Evolutionary conservation across 1,284 basidiomycete species (phyloP).

Genomic region (Schizophyllum amplum): DNA sequence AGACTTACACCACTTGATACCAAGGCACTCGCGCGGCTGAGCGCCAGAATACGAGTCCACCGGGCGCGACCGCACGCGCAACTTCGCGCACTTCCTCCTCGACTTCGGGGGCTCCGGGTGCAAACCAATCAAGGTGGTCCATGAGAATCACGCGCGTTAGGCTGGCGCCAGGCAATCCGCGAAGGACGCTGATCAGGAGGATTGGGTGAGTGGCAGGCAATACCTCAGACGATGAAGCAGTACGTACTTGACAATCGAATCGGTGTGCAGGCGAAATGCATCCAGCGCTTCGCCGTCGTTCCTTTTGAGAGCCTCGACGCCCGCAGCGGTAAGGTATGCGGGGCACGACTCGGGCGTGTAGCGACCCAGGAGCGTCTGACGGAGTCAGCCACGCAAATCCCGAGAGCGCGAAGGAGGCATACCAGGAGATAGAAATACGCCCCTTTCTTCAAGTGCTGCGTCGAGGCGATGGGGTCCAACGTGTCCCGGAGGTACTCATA

Average conservation of each 20-base stretch:
- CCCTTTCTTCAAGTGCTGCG: slow-evolving; percentile 42
- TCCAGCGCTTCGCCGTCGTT: slow-evolving; percentile 44
- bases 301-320: slow-evolving; percentile 48
- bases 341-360: slow-evolving; percentile 70
- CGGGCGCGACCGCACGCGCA: slow-evolving; percentile 48
- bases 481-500: slow-evolving; percentile 57
- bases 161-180: slow-evolving; percentile 42
- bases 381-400: background rate
- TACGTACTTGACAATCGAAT: slow-evolving; percentile 69
- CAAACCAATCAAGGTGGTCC: slow-evolving; percentile 80
- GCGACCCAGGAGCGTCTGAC: slow-evolving; percentile 49
- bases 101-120: slow-evolving; percentile 48
- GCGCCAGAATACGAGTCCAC: slow-evolving; percentile 65
- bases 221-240: slow-evolving; percentile 1
- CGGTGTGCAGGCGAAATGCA: slow-evolving; percentile 71
- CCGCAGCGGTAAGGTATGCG: slow-evolving; percentile 60
- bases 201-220: slow-evolving; percentile 3
- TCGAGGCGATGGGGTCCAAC: slow-evolving; percentile 53
- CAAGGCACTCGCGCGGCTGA: slow-evolving; percentile 68
- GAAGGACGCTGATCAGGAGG: slow-evolving; percentile 40
- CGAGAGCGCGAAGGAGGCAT: slow-evolving; percentile 9
- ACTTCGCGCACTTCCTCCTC: slow-evolving; percentile 61
- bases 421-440: slow-evolving; percentile 68
- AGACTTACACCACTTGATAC: slow-evolving; percentile 59
- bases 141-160: slow-evolving; percentile 68